phyloP scores from a whole-genome alignment of 306 rosid species.

The Trichosanthes cucumerina region DNA sequence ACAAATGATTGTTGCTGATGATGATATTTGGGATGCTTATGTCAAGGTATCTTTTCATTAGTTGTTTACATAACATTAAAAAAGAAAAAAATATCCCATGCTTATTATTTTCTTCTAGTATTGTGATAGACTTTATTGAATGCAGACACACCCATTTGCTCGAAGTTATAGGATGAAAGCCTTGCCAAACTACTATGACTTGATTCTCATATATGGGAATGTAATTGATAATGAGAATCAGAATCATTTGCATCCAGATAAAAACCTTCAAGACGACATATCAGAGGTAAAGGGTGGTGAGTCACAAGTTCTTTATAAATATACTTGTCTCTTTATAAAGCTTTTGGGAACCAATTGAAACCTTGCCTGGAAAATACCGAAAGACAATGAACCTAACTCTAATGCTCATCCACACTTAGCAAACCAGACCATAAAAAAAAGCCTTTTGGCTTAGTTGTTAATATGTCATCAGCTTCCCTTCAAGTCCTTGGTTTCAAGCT shows the following conservation, averaged over 20 bases:
- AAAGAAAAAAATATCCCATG: background rate
- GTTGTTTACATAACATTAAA: background rate
- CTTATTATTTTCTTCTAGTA: background rate
- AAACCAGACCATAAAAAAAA: background rate
- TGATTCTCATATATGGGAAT: constrained; percentile 47
- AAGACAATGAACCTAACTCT: background rate
- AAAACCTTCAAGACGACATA: constrained; percentile 24
- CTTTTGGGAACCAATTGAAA: background rate
- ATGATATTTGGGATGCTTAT: constrained; percentile 56
- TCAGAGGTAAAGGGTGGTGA: constrained; percentile 39
- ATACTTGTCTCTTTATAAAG: background rate
- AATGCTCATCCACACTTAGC: background rate
- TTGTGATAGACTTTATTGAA: constrained; percentile 1
- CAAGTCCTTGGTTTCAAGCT: too few species aligned
- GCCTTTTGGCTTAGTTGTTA: too few species aligned
- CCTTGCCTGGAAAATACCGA: background rate
- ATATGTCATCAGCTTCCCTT: too few species aligned
- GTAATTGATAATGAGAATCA: constrained; percentile 25
- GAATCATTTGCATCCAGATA: constrained; percentile 26
- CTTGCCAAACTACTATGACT: constrained; percentile 53
- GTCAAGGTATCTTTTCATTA: constrained; percentile 37
- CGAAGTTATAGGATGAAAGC: constrained; percentile 52
- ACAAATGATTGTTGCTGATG: constrained; percentile 50
- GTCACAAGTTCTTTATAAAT: constrained; percentile 18
- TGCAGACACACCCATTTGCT: constrained; percentile 53